Evolutionary conservation across 345 rosid species (phyloP), one percentile per base, ranked within the genome.

Genomic region (Mercurialis annua): DNA sequence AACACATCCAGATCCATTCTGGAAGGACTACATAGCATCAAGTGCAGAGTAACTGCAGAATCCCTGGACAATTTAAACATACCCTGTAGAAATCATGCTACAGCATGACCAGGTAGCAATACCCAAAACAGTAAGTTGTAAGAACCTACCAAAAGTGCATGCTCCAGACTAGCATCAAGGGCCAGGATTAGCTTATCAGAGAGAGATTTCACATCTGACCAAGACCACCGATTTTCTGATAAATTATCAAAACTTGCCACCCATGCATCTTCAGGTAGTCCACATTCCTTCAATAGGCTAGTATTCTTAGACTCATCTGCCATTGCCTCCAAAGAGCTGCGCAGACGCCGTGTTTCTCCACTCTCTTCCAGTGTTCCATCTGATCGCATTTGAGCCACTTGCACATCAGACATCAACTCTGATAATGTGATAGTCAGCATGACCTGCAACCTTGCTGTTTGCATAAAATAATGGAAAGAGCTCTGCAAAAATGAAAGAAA

Each of bases 91-190:
- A 40, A 16, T 38, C 27, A 5, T 18, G 33, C 36, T 9, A 52
- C 20, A 23, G 5, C 12, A n/a, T n/a, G n/a, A n/a, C n/a, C n/a
- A 51, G 46, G 26, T 34, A 10, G 31, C 10, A 17, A 43, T 18
- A 24, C 31, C 31, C 36, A 30, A 18, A 55, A 18, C 15, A 29
- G 5, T 9, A 2, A 12, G 18, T 40, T 29, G 8, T 57, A 14
- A 54, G 38, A 59, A 77, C 96, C 80, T 84, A 94, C 99, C 98
- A 94, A 76, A 65, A 91, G 87, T 36, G 99, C 88, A 83, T 94
- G 97, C 52, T 90, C 98, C 59, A 94, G 78, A 82, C 98, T 89
- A 53, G 98, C 98, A 84, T 94, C 98, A 69, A 94, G 99, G 73
- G 96, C 96, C 60, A 87, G 81, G 71, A 94, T 84, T 76, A 94